Evolutionary conservation across 1,284 basidiomycete species (phyloP).

Genomic region (Macrocybe sp.): DNA sequence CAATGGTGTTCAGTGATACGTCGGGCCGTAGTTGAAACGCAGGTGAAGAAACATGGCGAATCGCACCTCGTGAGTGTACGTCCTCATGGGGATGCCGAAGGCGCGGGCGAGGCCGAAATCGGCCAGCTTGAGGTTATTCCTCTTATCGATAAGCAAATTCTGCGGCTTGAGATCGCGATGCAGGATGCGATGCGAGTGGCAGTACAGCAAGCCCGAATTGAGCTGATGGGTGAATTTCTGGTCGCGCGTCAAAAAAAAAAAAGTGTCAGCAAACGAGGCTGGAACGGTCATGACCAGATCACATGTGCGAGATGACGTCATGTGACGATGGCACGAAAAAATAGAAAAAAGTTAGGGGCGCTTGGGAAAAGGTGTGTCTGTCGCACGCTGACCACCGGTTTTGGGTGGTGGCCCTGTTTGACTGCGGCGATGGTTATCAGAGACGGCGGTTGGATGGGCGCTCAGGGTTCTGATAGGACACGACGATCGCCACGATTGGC

Average conservation of each 20-base stretch:
- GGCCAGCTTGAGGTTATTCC: conserved; percentile 89
- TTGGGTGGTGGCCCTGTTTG: too few species aligned
- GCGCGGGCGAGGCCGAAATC: conserved; percentile 97
- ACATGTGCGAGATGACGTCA: too few species aligned
- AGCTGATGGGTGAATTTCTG: conserved; percentile 92
- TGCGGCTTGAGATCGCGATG: conserved; percentile 98
- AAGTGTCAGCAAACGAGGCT: not conserved
- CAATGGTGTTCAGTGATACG: too few species aligned
- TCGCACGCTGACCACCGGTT: not conserved
- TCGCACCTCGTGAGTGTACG: conserved; percentile 94
- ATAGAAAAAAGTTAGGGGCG: too few species aligned
- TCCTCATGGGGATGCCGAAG: conserved; percentile 96
- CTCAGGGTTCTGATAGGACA: too few species aligned
- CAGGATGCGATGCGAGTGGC: conserved; percentile 94
- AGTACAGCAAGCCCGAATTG: conserved; percentile 86
- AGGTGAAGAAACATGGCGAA: conserved; percentile 1
- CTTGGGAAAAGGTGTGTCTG: not conserved
- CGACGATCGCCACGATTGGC: not conserved
- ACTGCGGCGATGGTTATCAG: too few species aligned
- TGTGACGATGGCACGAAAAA: too few species aligned
- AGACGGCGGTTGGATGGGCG: too few species aligned
- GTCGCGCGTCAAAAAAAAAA: too few species aligned
- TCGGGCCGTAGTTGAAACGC: not conserved
- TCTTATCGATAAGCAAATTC: conserved; percentile 91
- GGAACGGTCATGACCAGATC: not conserved